Base-by-base conservation (phyloP, 345 rosid species). In the Lepidium aucheri region DNA sequence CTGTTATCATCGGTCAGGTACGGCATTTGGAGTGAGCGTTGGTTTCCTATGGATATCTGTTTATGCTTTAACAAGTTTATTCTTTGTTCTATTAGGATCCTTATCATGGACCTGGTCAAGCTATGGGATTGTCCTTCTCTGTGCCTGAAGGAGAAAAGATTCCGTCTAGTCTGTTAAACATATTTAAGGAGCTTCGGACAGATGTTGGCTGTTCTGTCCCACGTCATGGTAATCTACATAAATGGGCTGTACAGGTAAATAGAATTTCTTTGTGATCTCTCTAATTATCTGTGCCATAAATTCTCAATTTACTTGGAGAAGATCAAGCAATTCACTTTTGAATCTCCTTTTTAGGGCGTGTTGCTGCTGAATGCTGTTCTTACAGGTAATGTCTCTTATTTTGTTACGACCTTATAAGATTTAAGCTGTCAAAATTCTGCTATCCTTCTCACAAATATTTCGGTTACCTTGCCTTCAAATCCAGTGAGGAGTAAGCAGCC, bases 51-150 rank as follows among this genome's bases (percentile, higher is more conserved):
- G 41, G 16, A 20, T 52, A 15, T 17, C 8, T 60, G 63, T 26
- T 43, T 43, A 18, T 36, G 50, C 10, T 60, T 35, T 33, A 24
- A 35, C 24, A 11, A 16, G 14, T 61, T 40, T 15, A 66, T 16
- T 0, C 12, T 24, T 1, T 36, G 44, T 55, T 38, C 5, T 40
- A 16, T 60, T 67, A 79, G 88, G 97, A 94, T 70, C 99, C 99
- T 74, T 94, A 94, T 65, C 99, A 90, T 60, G 99, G 96, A 64
- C 89, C 90, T 47, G 89, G 90, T 72, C 99, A 94, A 70, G 99
- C 99, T 46, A 90, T 94, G 99, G 97, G 99, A 9, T 90, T 94
- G 14, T 78, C 97, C 7, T 94, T 94, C 80, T 90, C 99, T 39
- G 97, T 88, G 28, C 26, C 97, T 8, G 76, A 82, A 35, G 95